A percentile compares a stretch with the other conserved stretches of the same genome.
phyloP scores from a whole-genome alignment of 202 grass and related monocot species.

The Schoenoplectus triqueter region DNA sequence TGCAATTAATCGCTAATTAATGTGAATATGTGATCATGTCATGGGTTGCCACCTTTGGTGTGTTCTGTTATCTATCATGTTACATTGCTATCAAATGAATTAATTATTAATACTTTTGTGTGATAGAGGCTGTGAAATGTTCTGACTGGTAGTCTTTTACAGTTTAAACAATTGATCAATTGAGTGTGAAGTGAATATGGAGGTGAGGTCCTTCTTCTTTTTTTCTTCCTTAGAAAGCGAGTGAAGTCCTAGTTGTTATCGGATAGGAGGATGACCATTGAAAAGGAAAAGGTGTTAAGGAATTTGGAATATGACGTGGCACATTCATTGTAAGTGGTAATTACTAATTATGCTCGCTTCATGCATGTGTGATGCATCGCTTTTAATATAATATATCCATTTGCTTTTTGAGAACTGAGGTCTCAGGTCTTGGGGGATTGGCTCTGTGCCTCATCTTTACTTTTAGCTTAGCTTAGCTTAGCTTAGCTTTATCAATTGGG shows the following conservation, averaged over 20 bases:
- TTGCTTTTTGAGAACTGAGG: conserved; percentile 11
- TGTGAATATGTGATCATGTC: neutral
- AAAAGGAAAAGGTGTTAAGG: neutral
- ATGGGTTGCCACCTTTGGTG: neutral
- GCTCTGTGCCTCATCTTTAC: neutral
- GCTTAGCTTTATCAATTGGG: neutral
- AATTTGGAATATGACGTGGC: neutral
- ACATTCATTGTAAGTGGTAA: neutral
- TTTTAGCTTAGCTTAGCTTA: neutral
- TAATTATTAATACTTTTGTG: neutral
- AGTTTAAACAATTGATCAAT: no score
- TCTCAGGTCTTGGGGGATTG: no score
- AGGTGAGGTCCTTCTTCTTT: neutral
- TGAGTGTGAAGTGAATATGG: neutral
- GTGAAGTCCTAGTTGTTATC: neutral
- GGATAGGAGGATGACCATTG: neutral
- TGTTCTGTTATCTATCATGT: neutral
- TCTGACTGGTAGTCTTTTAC: no score
- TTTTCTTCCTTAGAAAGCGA: neutral
- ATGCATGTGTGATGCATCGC: conserved; percentile 9
- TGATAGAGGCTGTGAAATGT: no score
- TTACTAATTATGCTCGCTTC: conserved; percentile 8
- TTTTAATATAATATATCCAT: neutral
- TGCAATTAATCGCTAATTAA: conserved; percentile 16
- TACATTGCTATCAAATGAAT: neutral